phyloP scores from a whole-genome alignment of 495 filamentous ascomycete species.

The Lichenothelia convexa region DNA sequence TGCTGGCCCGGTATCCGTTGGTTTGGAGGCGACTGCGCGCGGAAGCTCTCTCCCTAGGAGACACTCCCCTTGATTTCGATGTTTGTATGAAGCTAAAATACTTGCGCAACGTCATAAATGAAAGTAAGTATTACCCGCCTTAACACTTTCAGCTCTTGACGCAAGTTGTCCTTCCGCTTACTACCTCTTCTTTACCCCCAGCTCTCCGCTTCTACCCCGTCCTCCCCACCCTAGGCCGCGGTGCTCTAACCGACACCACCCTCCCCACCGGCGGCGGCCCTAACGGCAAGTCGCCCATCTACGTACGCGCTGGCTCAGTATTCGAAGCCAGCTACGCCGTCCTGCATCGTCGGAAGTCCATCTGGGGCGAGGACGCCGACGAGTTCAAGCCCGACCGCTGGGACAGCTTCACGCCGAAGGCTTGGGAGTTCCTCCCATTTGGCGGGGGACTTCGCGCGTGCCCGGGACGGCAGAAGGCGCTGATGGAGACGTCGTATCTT shows the following conservation, averaged over 20 bases:
- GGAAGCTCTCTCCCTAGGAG: conserved; percentile 13
- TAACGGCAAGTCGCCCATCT: conserved; percentile 23
- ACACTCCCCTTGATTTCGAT: conserved; percentile 13
- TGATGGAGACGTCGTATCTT: not conserved
- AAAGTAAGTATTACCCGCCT: too few relatives aligned
- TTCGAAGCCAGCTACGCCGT: conserved; percentile 27
- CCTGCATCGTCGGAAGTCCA: conserved; percentile 34
- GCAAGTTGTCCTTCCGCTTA: too few relatives aligned
- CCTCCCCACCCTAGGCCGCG: conserved; percentile 31
- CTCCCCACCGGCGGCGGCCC: conserved; percentile 21
- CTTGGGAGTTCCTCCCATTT: conserved; percentile 7
- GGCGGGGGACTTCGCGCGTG: conserved; percentile 5
- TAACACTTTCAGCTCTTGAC: too few relatives aligned
- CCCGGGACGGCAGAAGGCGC: conserved; percentile 1
- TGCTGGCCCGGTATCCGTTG: conserved; percentile 13
- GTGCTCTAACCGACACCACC: conserved; percentile 27
- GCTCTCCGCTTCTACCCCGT: conserved; percentile 31
- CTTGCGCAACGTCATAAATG: conserved; percentile 17
- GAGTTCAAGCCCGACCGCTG: conserved; percentile 38
- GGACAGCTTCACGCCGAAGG: conserved; percentile 15
- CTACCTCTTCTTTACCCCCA: too few relatives aligned
- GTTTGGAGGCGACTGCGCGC: conserved; percentile 13
- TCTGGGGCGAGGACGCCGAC: conserved; percentile 32
- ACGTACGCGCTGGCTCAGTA: conserved; percentile 22
- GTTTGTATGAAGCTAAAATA: conserved; percentile 18